These are phyloP conservation scores for Dendrothele bispora DNA, from an alignment of 768 basidiomycete genomes.

Conservation along the genomic window DNA sequence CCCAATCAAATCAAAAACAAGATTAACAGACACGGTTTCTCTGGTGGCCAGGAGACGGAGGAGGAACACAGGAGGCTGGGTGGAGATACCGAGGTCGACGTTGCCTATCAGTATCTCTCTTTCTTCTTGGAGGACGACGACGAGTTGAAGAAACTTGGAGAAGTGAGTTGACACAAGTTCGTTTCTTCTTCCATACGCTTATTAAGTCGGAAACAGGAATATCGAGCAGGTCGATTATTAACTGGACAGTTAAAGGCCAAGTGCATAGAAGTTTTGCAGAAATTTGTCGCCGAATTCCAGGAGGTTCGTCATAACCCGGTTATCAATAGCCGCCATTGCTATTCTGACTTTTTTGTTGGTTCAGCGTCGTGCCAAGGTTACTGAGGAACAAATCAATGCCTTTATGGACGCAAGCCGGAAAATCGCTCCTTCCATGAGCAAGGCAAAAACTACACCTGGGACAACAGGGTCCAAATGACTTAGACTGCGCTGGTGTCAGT, in stretches of 20 bases:
- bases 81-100: slow-evolving; percentile 93
- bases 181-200: slow-evolving; percentile 1
- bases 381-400: slow-evolving; percentile 67
- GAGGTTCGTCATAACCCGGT: slow-evolving; percentile 36
- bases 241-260: slow-evolving; percentile 90
- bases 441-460: slow-evolving; percentile 24
- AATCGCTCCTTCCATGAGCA: slow-evolving; percentile 62
- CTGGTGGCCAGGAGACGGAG: slow-evolving; percentile 92
- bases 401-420: slow-evolving; percentile 84
- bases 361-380: slow-evolving; percentile 78
- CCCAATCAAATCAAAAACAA: slow-evolving; percentile 95
- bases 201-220: slow-evolving; percentile 62
- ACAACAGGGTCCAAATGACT: no score
- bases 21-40: slow-evolving; percentile 94
- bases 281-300: slow-evolving; percentile 86
- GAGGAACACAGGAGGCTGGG: slow-evolving; percentile 89
- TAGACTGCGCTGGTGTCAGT: no score
- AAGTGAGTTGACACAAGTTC: slow-evolving; percentile 45
- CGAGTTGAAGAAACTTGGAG: slow-evolving; percentile 74
- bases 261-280: slow-evolving; percentile 82
- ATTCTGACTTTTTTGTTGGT: slow-evolving; percentile 9
- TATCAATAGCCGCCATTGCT: neutral
- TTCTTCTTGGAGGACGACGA: slow-evolving; percentile 97
- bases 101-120: slow-evolving; percentile 89
- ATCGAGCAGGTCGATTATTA: slow-evolving; percentile 82